Evolutionary conservation across 2,329 filamentous ascomycete species (phyloP), one percentile per base, ranked within the genome.

Genomic region (Apiospora aurea): DNA sequence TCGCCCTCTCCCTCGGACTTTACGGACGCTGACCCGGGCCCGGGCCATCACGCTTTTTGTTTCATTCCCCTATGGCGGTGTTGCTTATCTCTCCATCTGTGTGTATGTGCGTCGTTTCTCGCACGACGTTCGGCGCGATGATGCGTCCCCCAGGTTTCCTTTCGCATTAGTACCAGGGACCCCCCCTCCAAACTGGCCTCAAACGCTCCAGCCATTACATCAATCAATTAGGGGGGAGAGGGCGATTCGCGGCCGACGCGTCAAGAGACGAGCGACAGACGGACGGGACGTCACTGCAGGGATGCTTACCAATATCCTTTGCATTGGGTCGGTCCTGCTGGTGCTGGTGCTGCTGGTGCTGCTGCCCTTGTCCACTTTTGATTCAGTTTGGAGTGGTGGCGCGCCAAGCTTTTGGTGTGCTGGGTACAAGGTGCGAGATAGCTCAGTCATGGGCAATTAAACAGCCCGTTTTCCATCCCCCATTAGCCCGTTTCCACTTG

Each of bases 241-340:
- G 29, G 57, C 57, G 29, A 64, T 64, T 64, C 57, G 57, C 34
- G 57, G 57, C 57, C 53, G 53, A 64, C 57, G 57, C 57, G 57
- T 64, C 57, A 64, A 64, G 4, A 21, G 34, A 41, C 18, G 16
- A 57, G 51, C 13, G 51, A 57, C 26, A 34, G 26, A 57, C 26
- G 13, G 51, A 34, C 29, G 34, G 34, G 57, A 64, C 57, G 57
- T 64, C 57, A 64, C 57, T 64, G 34, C 57, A 64, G 57, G 57
- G 34, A 64, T 64, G 57, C 57, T 64, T 64, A 64, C 57, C 57
- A 64, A 64, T 64, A 41, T 41, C 57, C 57, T 64, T 64, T 64
- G 57, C 34, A 64, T 64, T 64, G 57, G 57, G 57, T 64, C 57
- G 21, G 34, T 41, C 21, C 29, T 49, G 46, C 51, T 57, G 51